Percentiles rank a stretch among this genome's conserved stretches.
phyloP scores from a whole-genome alignment of 179 eudicot species.

The Spergularia azorica region DNA sequence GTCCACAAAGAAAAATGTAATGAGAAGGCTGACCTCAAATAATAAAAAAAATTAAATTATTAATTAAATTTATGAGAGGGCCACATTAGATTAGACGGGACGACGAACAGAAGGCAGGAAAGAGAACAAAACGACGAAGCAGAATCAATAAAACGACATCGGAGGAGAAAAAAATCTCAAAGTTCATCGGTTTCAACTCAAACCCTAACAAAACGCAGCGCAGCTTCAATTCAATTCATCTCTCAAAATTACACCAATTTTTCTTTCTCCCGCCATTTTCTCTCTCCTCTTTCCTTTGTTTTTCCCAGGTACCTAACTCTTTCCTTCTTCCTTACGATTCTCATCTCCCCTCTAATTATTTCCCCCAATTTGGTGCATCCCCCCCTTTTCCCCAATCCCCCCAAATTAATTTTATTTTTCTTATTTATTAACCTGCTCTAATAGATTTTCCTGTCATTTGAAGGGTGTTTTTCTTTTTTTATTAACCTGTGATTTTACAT shows the following conservation, averaged over 20 bases:
- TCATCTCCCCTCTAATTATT: not conserved
- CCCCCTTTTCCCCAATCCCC: too few species aligned
- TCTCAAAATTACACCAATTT: not conserved
- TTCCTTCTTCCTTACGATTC: not conserved
- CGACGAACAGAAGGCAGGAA: constrained; percentile 7
- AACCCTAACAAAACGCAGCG: constrained; percentile 52
- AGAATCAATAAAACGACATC: not conserved
- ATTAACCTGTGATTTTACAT: too few species aligned
- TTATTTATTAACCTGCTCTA: too few species aligned
- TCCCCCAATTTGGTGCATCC: not conserved
- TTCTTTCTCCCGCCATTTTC: constrained; percentile 30
- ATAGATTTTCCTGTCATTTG: too few species aligned
- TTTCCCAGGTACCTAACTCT: not conserved
- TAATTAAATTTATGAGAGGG: too few species aligned
- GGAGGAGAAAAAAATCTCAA: not conserved
- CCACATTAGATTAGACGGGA: not conserved
- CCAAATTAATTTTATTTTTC: too few species aligned
- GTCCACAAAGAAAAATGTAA: too few species aligned
- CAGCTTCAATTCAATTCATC: not conserved
- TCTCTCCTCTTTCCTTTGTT: not conserved
- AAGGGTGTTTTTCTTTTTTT: not conserved
- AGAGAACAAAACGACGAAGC: constrained; percentile 9
- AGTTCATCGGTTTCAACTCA: constrained; percentile 38
- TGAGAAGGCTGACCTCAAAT: too few species aligned
- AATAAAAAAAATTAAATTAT: too few species aligned